A percentile compares a stretch with the other conserved stretches of the same genome.
Conservation (phyloP, 2,329 filamentous ascomycete species). For the Aspergillus latus region DNA sequence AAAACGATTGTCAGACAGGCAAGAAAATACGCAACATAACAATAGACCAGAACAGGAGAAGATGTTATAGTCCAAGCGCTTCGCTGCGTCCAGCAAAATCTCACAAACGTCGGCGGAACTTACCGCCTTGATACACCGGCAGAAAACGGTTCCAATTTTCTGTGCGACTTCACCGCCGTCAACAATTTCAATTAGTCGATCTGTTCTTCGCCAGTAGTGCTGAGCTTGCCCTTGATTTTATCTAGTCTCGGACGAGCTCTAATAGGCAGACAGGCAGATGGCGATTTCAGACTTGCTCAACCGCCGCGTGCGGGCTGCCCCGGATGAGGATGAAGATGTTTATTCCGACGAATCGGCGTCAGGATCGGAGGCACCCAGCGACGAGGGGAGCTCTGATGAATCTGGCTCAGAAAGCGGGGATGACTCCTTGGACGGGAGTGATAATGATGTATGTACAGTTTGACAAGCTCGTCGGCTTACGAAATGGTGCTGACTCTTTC, state of each 20-base stretch:
- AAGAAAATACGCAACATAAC: too few relatives aligned
- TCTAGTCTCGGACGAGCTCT: not conserved
- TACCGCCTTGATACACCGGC: slow-evolving; percentile 27
- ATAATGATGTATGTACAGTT: slow-evolving; percentile 5
- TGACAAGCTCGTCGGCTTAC: not conserved
- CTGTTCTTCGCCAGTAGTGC: not conserved
- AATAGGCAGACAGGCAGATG: slow-evolving; percentile 25
- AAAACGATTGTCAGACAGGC: not conserved
- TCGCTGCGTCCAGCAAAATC: not conserved
- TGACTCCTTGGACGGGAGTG: slow-evolving; percentile 13
- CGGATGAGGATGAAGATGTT: slow-evolving; percentile 45
- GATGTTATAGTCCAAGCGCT: not conserved
- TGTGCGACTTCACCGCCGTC: slow-evolving; percentile 14
- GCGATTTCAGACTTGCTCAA: slow-evolving; percentile 41
- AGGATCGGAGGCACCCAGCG: slow-evolving; percentile 22
- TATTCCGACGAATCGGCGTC: slow-evolving; percentile 33
- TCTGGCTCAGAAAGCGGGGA: slow-evolving; percentile 19
- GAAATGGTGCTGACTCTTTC: not conserved
- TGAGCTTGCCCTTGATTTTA: not conserved
- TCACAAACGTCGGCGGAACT: slow-evolving; percentile 1
- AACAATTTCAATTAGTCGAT: not conserved
- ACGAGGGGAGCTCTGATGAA: slow-evolving; percentile 18
- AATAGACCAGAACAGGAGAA: not conserved
- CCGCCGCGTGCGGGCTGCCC: slow-evolving; percentile 43
- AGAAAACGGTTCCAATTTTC: slow-evolving; percentile 27